Evolutionary conservation across 345 rosid species (phyloP).

Genomic region (Salix suchowensis): DNA sequence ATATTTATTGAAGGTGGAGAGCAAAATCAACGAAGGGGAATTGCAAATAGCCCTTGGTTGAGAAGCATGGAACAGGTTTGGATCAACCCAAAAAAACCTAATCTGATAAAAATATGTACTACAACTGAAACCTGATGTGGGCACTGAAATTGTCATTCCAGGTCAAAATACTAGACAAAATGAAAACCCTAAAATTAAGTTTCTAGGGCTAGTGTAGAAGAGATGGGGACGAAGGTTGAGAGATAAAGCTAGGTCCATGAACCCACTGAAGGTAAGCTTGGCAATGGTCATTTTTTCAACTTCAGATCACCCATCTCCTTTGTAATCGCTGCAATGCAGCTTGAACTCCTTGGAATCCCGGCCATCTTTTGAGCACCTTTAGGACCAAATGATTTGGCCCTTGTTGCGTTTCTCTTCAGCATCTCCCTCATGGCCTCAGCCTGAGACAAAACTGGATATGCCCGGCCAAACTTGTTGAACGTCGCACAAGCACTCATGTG

Average conservation of each 20-base stretch:
- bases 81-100: conserved; percentile 1
- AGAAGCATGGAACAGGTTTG: neutral
- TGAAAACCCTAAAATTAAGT: neutral
- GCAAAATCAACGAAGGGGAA: neutral
- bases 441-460: conserved; percentile 68
- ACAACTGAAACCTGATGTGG: neutral
- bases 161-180: neutral
- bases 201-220: neutral
- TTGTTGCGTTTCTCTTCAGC: conserved; percentile 45
- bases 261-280: neutral
- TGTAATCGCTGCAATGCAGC: conserved; percentile 78
- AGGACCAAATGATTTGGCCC: conserved; percentile 52
- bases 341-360: conserved; percentile 65
- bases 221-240: neutral
- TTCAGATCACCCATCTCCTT: conserved; percentile 38
- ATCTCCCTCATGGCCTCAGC: conserved; percentile 90
- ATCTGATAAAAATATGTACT: neutral
- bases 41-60: conserved; percentile 3
- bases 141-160: neutral
- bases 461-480: conserved; percentile 79
- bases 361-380: conserved; percentile 38
- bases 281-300: neutral
- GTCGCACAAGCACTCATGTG: conserved; percentile 75
- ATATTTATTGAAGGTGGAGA: neutral
- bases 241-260: neutral